Evolutionary conservation across 2,329 filamentous ascomycete genomes (phyloP).

Genomic region (Colletotrichum lentis): DNA sequence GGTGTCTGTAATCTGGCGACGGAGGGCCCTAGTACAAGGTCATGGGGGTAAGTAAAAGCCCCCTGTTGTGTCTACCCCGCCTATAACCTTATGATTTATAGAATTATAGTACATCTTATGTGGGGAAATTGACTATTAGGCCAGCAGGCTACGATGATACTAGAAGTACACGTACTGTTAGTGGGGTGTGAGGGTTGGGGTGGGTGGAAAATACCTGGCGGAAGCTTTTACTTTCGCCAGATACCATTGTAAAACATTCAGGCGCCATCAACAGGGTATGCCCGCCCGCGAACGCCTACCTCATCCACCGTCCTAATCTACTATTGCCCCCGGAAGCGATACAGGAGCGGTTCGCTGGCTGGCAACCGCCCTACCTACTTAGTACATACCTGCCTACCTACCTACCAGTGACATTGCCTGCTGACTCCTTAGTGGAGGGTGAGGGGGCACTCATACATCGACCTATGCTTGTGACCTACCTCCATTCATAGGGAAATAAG

Average conservation of each 20-base stretch:
- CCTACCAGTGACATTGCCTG: not conserved
- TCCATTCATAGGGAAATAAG: not conserved
- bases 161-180: too few relatives aligned
- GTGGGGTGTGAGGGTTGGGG: too few relatives aligned
- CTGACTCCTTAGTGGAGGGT: not conserved
- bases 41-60: too few relatives aligned
- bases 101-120: too few relatives aligned
- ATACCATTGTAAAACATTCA: constrained; percentile 1
- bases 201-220: too few relatives aligned
- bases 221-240: too few relatives aligned
- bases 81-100: too few relatives aligned
- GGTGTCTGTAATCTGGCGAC: not conserved
- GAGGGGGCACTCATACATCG: not conserved
- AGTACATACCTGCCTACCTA: not conserved
- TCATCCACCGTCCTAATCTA: constrained; percentile 2
- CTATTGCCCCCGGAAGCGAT: not conserved
- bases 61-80: too few relatives aligned
- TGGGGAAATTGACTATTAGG: too few relatives aligned
- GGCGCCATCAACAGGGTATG: not conserved
- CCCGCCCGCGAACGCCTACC: not conserved
- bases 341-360: not conserved
- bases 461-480: not conserved
- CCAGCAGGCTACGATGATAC: too few relatives aligned
- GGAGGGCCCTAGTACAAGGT: too few relatives aligned
- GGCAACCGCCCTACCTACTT: too few relatives aligned